Base-by-base conservation (phyloP, 768 basidiomycete species). In the Kwoniella heveanensis region DNA sequence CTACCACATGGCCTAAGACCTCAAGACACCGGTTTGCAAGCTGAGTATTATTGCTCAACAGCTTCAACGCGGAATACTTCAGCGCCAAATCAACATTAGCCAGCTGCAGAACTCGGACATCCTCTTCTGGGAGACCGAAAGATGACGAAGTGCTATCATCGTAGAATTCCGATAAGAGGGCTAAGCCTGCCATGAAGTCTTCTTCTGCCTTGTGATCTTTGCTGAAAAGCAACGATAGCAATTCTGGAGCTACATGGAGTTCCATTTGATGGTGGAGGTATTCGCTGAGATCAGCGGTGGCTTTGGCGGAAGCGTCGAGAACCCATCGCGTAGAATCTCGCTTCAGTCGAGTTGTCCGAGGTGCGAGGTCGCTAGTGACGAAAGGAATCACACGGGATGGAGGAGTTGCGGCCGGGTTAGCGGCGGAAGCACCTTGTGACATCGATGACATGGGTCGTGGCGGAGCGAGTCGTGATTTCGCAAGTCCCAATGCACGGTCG, bases 171-270 rank as follows among this genome's bases (percentile, higher is more conserved):
- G 87, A 85, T 22, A 98, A 83, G 53, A 82, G 83, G 6, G 85
- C 82, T 56, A 98, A 80, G 6, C 90, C 95, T n/a, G 83, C 82
- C 57, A 95, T 84, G 72, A 90, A 88, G 77, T 98, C 96, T 71
- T 92, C 94, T 67, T 97, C 88, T 6, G 93, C 91, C 68, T 89
- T 91, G 78, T 97, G 96, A 71, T 96, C 96, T 64, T 90, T 90
- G 74, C 95, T 97, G 82, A 97, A 99, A 27, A 99, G 83, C 27
- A 86, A 86, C 4, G 85, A 80, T 13, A 90, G 79, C 1, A 98
- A 81, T 1, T 93, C 89, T 65, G 88, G 87, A 2, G 89, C 89
- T 6, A 86, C 84, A 72, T 89, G 85, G 8, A 87, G 84, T 69
- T 94, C 92, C 92, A 98, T 97, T 80, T 99, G 96, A 67, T 84